phyloP scores from a whole-genome alignment of 768 basidiomycete genomes.

The Galerina sulciceps region DNA sequence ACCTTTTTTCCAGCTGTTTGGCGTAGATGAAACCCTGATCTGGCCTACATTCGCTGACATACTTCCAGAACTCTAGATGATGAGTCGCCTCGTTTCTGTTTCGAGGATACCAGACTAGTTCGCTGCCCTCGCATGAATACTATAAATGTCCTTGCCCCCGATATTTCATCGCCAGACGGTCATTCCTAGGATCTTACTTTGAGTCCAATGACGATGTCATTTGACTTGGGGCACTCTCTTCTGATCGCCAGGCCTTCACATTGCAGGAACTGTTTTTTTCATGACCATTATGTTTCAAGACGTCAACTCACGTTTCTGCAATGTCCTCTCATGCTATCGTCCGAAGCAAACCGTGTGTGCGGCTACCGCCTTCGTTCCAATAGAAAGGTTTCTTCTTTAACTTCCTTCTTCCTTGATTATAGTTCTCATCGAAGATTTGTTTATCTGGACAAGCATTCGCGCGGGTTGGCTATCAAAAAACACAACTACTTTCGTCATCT shows the following conservation, averaged over 20 bases:
- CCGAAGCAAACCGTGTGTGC: constrained; percentile 17
- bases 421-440: constrained; percentile 16
- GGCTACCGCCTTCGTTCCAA: constrained; percentile 19
- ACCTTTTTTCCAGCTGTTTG: constrained; percentile 43
- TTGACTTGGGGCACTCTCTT: constrained; percentile 3
- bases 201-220: constrained; percentile 14
- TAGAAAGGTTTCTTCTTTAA: constrained; percentile 27
- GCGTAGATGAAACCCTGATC: constrained; percentile 49
- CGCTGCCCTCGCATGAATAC: constrained; percentile 35
- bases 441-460: constrained; percentile 15
- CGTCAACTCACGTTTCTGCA: neutral
- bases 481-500: constrained; percentile 25
- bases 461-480: constrained; percentile 10
- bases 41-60: constrained; percentile 47
- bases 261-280: constrained; percentile 1
- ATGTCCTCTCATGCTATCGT: constrained; percentile 19
- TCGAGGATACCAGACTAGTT: constrained; percentile 18
- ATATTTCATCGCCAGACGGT: constrained; percentile 21
- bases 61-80: constrained; percentile 51
- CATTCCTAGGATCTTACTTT: constrained; percentile 13
- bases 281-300: constrained; percentile 12
- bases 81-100: constrained; percentile 36
- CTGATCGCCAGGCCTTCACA: neutral
- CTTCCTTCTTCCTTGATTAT: constrained; percentile 6
- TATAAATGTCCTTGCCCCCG: constrained; percentile 45